Percentiles rank a stretch among this genome's conserved stretches.
Conservation (phyloP, 768 basidiomycete species). For the Kwoniella mangroviensis region DNA sequence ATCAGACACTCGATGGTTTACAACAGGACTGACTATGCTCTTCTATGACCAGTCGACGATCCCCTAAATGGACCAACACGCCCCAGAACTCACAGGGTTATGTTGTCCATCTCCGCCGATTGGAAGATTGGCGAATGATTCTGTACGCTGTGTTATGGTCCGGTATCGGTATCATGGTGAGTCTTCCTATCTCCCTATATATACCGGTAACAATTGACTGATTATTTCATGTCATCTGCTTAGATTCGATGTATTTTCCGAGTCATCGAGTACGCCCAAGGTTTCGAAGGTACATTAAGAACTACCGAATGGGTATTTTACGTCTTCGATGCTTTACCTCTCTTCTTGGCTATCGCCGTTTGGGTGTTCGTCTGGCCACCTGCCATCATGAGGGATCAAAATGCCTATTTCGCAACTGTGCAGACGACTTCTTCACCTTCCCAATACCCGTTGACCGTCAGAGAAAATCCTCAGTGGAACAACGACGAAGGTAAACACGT, state of each 20-base stretch:
- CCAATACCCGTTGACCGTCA: neutral
- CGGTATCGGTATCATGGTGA: constrained; percentile 69
- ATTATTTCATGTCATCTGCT: neutral
- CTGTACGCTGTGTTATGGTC: constrained; percentile 64
- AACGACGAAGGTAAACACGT: neutral
- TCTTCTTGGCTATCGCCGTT: constrained; percentile 66
- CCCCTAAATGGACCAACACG: neutral
- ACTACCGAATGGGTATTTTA: constrained; percentile 71
- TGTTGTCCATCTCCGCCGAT: neutral
- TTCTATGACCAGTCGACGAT: neutral
- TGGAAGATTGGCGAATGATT: constrained; percentile 66
- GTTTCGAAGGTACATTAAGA: constrained; percentile 66
- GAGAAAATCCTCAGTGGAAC: neutral
- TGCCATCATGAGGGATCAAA: neutral
- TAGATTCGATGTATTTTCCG: constrained; percentile 69
- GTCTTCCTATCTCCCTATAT: constrained; percentile 37
- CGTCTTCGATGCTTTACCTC: constrained; percentile 69
- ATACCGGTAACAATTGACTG: neutral
- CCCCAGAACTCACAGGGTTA: neutral
- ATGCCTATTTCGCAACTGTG: neutral
- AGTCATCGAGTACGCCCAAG: constrained; percentile 67
- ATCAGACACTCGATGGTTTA: neutral
- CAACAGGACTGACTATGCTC: no score
- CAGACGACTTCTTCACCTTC: neutral
- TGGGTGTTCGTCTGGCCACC: constrained; percentile 73